Base-by-base conservation (phyloP, 257 asterid species). In the Scutellaria galericulata region DNA sequence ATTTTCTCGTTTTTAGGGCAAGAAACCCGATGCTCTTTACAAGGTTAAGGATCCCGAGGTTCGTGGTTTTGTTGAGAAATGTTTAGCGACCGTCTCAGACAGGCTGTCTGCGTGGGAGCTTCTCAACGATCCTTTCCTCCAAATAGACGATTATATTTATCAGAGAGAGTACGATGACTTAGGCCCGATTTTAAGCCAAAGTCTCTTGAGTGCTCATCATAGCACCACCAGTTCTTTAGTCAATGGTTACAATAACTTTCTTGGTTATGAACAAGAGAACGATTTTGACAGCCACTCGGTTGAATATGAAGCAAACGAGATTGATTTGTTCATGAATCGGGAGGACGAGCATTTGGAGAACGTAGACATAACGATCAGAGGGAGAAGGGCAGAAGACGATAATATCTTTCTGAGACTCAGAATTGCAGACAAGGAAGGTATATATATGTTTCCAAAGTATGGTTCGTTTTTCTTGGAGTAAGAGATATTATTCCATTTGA, bases 371-470 rank as follows among this genome's bases (percentile, higher is more conserved):
- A 69, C 82, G 6, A 89, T 89, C 71, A 80, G 79, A 58, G 91
- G 96, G 35, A 76, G 79, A 59, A 82, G 74, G 73, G 75, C 74
- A 22, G 91, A 85, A 52, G 93, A 89, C 6, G 87, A 78, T 60
- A 85, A 74, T 47, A 87, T 87, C 80, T 87, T 87, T 66, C 73
- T 89, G 72, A 82, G 91, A 51, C 91, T 87, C 74, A 80, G 93
- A 68, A 83, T 89, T 57, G 87, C 86, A n/a, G 96, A 89, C 70
- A 86, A 84, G 84, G 91, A 85, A 85, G 96, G 96, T 87, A 41
- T 15, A 41, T 7, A 42, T 6, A 15, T n/a, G 14, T 7, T 62
- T 42, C 8, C 1, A 31, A 1, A 31, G 37, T 31, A 4, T 31
- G 37, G 37, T 31, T 31, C 5, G 37, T 31, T 31, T 31, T 31